phyloP scores from a whole-genome alignment of 2,329 filamentous ascomycete genomes.

The Aspergillus thermomutatus region DNA sequence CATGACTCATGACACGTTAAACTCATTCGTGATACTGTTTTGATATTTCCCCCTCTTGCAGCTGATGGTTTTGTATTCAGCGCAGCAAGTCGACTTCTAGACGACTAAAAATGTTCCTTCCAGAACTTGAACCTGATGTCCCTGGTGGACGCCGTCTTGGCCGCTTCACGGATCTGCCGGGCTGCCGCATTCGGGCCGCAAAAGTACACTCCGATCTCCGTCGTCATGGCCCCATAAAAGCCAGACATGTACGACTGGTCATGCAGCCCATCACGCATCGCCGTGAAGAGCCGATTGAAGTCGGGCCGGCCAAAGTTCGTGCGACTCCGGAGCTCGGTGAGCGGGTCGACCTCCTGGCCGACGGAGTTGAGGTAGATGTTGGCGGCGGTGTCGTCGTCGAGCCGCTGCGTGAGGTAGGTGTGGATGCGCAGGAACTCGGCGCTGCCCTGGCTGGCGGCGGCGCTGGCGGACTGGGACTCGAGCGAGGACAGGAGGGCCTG shows the following conservation, averaged over 20 bases:
- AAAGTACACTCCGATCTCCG: slow-evolving; percentile 95
- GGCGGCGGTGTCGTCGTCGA: slow-evolving; percentile 87
- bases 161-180: slow-evolving; percentile 78
- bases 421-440: slow-evolving; percentile 93
- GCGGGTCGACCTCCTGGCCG: slow-evolving; percentile 78
- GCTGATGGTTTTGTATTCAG: background rate
- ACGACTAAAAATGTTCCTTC: slow-evolving; percentile 77
- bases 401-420: slow-evolving; percentile 91
- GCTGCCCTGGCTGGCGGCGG: slow-evolving; percentile 53
- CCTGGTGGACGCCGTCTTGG: slow-evolving; percentile 66
- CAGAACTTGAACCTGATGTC: slow-evolving; percentile 96
- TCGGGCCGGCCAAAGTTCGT: slow-evolving; percentile 96
- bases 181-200: slow-evolving; percentile 83
- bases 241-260: slow-evolving; percentile 82
- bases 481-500: slow-evolving; percentile 88
- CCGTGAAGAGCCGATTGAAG: slow-evolving; percentile 73
- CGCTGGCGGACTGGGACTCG: slow-evolving; percentile 76
- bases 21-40: background rate
- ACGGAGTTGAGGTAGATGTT: slow-evolving; percentile 98
- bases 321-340: slow-evolving; percentile 83
- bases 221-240: slow-evolving; percentile 70
- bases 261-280: slow-evolving; percentile 83
- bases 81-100: background rate
- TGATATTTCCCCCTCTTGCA: background rate
- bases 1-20: slow-evolving; percentile 20